These are phyloP conservation scores for Debaryomyces subglobosus DNA, from an alignment of 1,139 yeast genomes.

Conservation along the genomic window DNA sequence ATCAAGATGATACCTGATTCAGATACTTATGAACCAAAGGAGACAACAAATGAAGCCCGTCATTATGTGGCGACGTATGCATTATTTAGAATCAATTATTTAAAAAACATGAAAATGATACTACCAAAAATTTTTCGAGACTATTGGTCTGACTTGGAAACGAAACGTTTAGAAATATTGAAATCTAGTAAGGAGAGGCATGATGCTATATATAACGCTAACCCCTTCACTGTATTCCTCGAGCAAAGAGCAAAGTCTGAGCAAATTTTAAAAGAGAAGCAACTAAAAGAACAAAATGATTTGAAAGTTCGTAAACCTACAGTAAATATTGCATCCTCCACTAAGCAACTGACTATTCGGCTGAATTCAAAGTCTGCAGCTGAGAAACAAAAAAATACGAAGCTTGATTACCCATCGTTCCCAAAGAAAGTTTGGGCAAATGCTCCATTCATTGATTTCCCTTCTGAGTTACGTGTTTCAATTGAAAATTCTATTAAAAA, in stretches of 20 bases:
- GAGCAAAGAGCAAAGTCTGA: conserved; percentile 53
- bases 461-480: conserved; percentile 50
- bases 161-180: conserved; percentile 48
- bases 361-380: conserved; percentile 6
- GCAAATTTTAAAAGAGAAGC: conserved; percentile 47
- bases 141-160: conserved; percentile 76
- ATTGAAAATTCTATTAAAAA: conserved; percentile 57
- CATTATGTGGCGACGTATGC: conserved; percentile 91
- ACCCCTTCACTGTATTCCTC: conserved; percentile 69
- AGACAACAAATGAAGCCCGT: conserved; percentile 85
- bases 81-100: conserved; percentile 74
- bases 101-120: conserved; percentile 83
- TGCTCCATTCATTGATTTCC: conserved; percentile 57
- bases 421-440: conserved; percentile 69
- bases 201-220: conserved; percentile 57
- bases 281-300: conserved; percentile 38
- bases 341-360: neutral
- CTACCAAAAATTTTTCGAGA: conserved; percentile 81
- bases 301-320: conserved; percentile 47
- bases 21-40: conserved; percentile 59
- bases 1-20: conserved; percentile 65
- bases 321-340: conserved; percentile 32
- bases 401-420: conserved; percentile 27
- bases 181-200: conserved; percentile 53
- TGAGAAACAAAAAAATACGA: conserved; percentile 3